These are phyloP conservation scores for Suhomyces choctaworum DNA, from an alignment of 1,139 yeast genomes.

Conservation along the genomic window DNA sequence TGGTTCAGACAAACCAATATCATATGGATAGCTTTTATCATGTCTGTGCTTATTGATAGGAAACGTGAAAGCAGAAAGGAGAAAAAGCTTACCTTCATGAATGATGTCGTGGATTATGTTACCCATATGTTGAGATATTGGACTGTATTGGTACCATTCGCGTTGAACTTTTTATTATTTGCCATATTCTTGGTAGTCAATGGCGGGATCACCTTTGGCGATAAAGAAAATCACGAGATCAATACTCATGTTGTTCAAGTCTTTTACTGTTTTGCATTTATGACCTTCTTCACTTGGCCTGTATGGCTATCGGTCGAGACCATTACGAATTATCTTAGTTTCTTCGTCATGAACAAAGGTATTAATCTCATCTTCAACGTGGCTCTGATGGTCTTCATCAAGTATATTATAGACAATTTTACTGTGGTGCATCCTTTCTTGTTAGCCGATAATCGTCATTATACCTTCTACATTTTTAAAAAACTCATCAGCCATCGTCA, in stretches of 20 bases:
- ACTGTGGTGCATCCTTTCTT: constrained; percentile 87
- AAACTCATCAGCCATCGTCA: constrained; percentile 50
- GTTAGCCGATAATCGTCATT: constrained; percentile 92
- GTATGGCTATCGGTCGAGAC: constrained; percentile 54
- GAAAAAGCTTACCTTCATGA: constrained; percentile 6
- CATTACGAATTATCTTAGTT: constrained; percentile 36
- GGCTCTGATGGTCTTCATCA: constrained; percentile 35
- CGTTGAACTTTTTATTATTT: constrained; percentile 53
- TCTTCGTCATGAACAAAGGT: constrained; percentile 24
- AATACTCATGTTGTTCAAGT: constrained; percentile 77
- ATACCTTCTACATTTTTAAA: constrained; percentile 81
- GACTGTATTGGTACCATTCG: constrained; percentile 49
- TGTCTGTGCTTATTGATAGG: constrained; percentile 56
- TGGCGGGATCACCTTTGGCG: constrained; percentile 84
- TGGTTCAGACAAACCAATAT: constrained; percentile 89
- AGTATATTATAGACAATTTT: constrained; percentile 52
- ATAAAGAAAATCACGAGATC: constrained; percentile 77
- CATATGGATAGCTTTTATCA: constrained; percentile 75
- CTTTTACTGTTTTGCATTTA: constrained; percentile 71
- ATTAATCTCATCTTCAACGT: constrained; percentile 19
- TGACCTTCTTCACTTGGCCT: constrained; percentile 67
- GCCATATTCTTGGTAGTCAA: constrained; percentile 58
- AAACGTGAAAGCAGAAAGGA: constrained; percentile 14
- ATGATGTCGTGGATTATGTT: constrained; percentile 20
- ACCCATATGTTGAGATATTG: constrained; percentile 25